Base-by-base conservation (phyloP, 129 eudicot genomes). In the Rutidosis leptorrhynchoides region DNA sequence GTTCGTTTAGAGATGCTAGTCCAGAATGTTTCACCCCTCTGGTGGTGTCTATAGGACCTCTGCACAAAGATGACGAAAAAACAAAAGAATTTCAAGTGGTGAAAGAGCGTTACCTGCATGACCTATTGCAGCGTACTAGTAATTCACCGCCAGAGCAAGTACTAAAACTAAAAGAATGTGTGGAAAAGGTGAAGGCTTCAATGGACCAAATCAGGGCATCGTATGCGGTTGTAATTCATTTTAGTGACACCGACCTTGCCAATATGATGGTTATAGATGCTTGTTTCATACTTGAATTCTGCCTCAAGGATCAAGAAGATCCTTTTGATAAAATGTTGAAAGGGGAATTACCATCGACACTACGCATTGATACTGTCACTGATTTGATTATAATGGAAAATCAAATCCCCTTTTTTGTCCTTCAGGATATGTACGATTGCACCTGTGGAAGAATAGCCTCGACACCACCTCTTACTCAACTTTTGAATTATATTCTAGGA, bases 261-360 rank as follows among this genome's bases (percentile, higher is more conserved):
- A 23, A 23, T n/a, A 74, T 74, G 61, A 74, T 74, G 73, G 55
- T 74, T 20, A 65, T 66, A 46, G 79, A 74, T 74, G 79, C 22
- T 27, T 57, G 52, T 19, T 66, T 66, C 67, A 74, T 74, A 27
- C 42, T 66, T 7, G 58, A 56, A 40, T 40, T 54, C n/a, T 10
- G 26, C 23, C 4, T 2, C 59, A 21, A 10, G 59, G 0, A 7
- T 23, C 3, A 9, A 16, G 30, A 54, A 22, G n/a, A n/a, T n/a
- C n/a, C n/a, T n/a, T n/a, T n/a, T n/a, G n/a, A n/a, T n/a, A n/a
- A n/a, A n/a, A n/a, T n/a, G n/a, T n/a, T n/a, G n/a, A 0, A 3
- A 2, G 2, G n/a, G n/a, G n/a, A n/a, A n/a, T n/a, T n/a, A n/a
- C n/a, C n/a, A n/a, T n/a, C n/a, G n/a, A n/a, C n/a, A n/a, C n/a